Evolutionary conservation across 768 basidiomycete genomes (phyloP), one percentile per base, ranked within the genome.

Genomic region (Leucosporidium yakuticum): DNA sequence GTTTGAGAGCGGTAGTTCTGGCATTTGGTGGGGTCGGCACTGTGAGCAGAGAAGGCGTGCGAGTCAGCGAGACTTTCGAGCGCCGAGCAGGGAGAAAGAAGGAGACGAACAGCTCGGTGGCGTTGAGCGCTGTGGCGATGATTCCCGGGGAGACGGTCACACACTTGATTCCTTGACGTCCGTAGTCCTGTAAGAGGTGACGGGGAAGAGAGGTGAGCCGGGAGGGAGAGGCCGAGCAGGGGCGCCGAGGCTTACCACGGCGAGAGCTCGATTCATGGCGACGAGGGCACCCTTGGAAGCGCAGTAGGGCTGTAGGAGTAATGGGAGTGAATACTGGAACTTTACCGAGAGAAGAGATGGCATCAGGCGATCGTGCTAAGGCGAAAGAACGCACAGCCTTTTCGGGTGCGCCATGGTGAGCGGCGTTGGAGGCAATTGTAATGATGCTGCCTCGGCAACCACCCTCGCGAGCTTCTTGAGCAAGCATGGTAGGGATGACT

Each of bases 161-260:
- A 19, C 62, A 63, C 39, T 63, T 63, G 62, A 63, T 63, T n/a
- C 62, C 62, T 31, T 63, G 62, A 11, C 62, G 32, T 17, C 62
- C 62, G 51, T 63, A 63, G 62, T 63, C 62, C 60, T 62, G 8
- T 4, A 2, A n/a, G n/a, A n/a, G n/a, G 20, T 5, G 39, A 44
- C 2, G 39, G 39, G 11, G 27, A 21, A 9, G 17, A 36, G 21
- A 19, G 32, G 15, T 19, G n/a, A 29, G 19, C 36, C 12, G 19
- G 47, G 15, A 29, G 27, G 31, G 25, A 21, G 20, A 44, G 39
- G 14, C 39, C 5, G n/a, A 36, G 31, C 17, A 62, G 39, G 14
- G 17, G 14, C 39, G 39, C 39, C 39, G 39, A 44, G 14, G 14
- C 60, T 4, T 32, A 62, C 60, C 19, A 55, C 62, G 1, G 62